These are phyloP conservation scores for Solanum dulcamara DNA, from an alignment of 257 asterid genomes.

Conservation along the genomic window DNA sequence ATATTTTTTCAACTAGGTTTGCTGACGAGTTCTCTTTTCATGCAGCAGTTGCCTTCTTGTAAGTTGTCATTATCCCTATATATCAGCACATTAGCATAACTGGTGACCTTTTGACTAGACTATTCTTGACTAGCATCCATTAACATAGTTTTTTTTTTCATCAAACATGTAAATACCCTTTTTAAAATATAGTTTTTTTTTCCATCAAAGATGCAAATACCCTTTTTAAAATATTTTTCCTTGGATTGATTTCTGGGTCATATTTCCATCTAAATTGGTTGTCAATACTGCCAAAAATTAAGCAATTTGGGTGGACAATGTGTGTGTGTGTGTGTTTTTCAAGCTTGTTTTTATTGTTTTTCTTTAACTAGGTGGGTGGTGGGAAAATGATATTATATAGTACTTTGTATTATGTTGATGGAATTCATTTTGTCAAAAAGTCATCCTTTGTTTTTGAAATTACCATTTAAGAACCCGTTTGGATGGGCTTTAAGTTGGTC, in stretches of 20 bases:
- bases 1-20: background rate
- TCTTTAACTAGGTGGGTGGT: background rate
- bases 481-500: no score
- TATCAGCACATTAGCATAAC: background rate
- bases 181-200: background rate
- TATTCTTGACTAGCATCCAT: background rate
- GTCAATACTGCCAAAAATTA: background rate
- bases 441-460: background rate
- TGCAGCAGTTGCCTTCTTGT: background rate
- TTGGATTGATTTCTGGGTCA: background rate
- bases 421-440: background rate
- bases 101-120: background rate
- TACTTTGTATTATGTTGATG: background rate
- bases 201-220: background rate
- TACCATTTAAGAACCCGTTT: no score
- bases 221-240: background rate
- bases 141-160: background rate
- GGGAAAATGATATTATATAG: background rate
- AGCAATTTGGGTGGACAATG: background rate
- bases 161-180: background rate
- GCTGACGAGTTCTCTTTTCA: background rate
- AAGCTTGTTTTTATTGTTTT: background rate
- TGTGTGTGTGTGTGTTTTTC: background rate
- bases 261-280: background rate
- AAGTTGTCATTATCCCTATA: background rate